A percentile compares a stretch with the other conserved stretches of the same genome.
Conservation (phyloP, 2,329 filamentous ascomycete genomes). For the Botrytis cinerea region DNA sequence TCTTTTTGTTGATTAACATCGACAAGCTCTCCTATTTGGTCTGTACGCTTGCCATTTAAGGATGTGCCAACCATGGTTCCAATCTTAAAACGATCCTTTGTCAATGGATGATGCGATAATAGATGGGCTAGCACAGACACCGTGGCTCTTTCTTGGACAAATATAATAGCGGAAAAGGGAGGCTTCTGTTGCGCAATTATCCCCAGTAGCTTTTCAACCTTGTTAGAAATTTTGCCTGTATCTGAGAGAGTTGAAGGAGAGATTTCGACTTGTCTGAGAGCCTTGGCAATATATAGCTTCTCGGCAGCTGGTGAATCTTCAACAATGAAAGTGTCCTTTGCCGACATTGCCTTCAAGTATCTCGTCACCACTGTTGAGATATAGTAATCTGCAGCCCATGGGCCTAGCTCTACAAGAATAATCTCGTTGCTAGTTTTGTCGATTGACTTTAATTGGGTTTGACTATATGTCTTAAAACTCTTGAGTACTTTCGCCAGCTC, state of each 20-base stretch:
- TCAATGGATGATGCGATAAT: slow-evolving; percentile 51
- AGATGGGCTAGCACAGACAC: slow-evolving; percentile 58
- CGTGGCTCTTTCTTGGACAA: slow-evolving; percentile 63
- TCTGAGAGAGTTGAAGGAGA: slow-evolving; percentile 48
- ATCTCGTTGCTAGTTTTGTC: slow-evolving; percentile 53
- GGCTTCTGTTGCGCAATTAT: slow-evolving; percentile 50
- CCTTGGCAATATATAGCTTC: slow-evolving; percentile 55
- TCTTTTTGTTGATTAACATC: slow-evolving; percentile 43
- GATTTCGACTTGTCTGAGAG: slow-evolving; percentile 47
- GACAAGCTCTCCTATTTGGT: slow-evolving; percentile 46
- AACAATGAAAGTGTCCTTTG: slow-evolving; percentile 42
- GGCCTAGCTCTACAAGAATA: slow-evolving; percentile 56
- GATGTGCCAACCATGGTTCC: slow-evolving; percentile 60
- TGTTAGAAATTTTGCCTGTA: slow-evolving; percentile 63
- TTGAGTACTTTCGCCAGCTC: slow-evolving; percentile 46
- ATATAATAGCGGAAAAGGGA: slow-evolving; percentile 60
- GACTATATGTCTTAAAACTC: slow-evolving; percentile 53
- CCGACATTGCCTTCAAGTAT: slow-evolving; percentile 50
- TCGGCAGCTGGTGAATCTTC: slow-evolving; percentile 50
- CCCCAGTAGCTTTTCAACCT: slow-evolving; percentile 57
- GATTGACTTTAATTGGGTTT: slow-evolving; percentile 58
- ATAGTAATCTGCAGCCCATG: slow-evolving; percentile 70
- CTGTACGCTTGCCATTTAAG: slow-evolving; percentile 42
- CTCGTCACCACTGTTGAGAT: slow-evolving; percentile 50
- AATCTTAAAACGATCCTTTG: slow-evolving; percentile 50